phyloP scores from a whole-genome alignment of 2,329 filamentous ascomycete species.

The Gliomastix tumulicola region DNA sequence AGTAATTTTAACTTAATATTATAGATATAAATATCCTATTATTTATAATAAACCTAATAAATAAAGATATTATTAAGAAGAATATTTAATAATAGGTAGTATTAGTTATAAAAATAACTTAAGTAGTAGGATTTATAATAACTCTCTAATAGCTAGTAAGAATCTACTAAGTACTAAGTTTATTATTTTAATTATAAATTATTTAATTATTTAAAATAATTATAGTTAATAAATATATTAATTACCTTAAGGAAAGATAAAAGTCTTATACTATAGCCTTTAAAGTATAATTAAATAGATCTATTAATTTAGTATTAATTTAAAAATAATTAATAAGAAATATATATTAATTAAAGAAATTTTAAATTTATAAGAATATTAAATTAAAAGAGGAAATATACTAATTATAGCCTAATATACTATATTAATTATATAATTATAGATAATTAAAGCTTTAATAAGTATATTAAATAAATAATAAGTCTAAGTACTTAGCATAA shows the following conservation, averaged over 20 bases:
- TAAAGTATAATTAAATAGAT: too few relatives aligned
- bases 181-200: not conserved
- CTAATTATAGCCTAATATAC: not conserved
- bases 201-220: not conserved
- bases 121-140: not conserved
- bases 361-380: not conserved
- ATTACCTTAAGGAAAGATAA: not conserved
- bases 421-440: conserved; percentile 1
- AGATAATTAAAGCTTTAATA: conserved; percentile 1
- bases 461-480: not conserved
- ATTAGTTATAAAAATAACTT: conserved; percentile 1
- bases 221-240: not conserved
- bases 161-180: not conserved
- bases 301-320: not conserved
- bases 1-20: not conserved
- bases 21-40: not conserved
- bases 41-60: not conserved
- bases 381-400: not conserved
- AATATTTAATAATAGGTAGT: not conserved
- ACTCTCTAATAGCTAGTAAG: not conserved
- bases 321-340: not conserved
- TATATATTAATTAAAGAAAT: too few relatives aligned
- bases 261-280: too few relatives aligned
- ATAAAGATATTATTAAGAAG: not conserved
- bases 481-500: not conserved